Evolutionary conservation across 164 flowering plant species (phyloP).

Genomic region (Piper longum): DNA sequence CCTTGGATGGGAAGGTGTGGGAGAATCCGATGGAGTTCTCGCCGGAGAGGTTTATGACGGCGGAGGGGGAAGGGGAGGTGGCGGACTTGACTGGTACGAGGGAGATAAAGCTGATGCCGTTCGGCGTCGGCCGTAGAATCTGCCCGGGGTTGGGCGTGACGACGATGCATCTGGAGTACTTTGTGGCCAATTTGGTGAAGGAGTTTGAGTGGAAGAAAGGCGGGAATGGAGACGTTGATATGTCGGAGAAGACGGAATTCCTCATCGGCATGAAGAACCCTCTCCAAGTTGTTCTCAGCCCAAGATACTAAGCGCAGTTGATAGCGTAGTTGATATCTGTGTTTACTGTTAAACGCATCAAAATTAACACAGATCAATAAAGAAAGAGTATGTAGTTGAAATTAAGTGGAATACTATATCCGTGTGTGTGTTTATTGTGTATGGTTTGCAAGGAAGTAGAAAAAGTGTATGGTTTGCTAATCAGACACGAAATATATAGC

Average conservation of each 20-base stretch:
- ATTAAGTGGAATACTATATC: too few species aligned
- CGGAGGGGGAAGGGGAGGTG: conserved; percentile 1
- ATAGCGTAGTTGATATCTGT: too few species aligned
- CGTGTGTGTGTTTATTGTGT: too few species aligned
- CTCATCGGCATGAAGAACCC: conserved; percentile 32
- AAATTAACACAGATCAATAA: too few species aligned
- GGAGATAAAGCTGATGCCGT: conserved; percentile 43
- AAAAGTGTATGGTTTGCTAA: too few species aligned
- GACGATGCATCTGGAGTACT: conserved; percentile 16
- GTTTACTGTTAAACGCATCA: too few species aligned
- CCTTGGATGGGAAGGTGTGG: conserved; percentile 13
- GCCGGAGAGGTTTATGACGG: conserved; percentile 31
- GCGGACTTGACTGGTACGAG: conserved; percentile 22
- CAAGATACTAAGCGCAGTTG: too few species aligned
- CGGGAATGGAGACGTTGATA: conserved; percentile 22
- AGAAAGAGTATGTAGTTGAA: too few species aligned
- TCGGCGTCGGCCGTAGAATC: conserved; percentile 28
- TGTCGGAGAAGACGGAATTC: conserved; percentile 29
- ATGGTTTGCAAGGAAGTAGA: too few species aligned
- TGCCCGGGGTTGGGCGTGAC: conserved; percentile 15
- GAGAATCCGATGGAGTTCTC: conserved; percentile 26
- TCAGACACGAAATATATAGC: too few species aligned
- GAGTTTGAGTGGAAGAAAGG: conserved; percentile 27
- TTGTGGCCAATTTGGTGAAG: conserved; percentile 22
- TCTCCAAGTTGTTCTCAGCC: conserved; percentile 1